Base-by-base conservation (phyloP, 116 monocot species). In the Phalaenopsis hybrid region DNA sequence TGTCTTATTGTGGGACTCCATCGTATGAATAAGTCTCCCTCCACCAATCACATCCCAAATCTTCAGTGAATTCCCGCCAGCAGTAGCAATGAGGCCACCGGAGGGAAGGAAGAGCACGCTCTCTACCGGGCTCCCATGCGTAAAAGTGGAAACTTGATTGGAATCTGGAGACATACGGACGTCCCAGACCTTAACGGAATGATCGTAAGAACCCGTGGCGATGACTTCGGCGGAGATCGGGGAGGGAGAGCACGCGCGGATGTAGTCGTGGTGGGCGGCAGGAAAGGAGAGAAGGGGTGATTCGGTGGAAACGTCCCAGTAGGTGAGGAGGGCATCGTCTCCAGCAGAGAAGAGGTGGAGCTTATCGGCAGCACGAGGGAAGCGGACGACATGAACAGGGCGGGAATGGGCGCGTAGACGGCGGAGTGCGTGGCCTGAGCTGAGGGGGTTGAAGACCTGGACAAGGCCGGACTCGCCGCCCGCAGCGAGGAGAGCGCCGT, bases 41-140 rank as follows among this genome's bases (percentile, higher is more conserved):
- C 96, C 96, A 7, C 88, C 92, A 31, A 94, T 91, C 13, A 92
- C 88, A 80, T 97, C 96, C 94, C 94, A 97, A 8, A 97, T 87
- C 86, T 92, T 97, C 45, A 97, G 87, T 4, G 50, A 81, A 59
- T 89, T 92, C 15, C 96, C 94, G 0, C 94, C 96, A 3, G 94
- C 91, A 0, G 94, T 92, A 1, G 96, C 96, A 21, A 94, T 59
- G 33, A 97, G 87, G 6, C 94, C 92, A 0, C 96, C 96, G 1
- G 94, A 97, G 0, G 96, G 94, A 15, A 97, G 82, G 80, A 97
- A 94, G 8, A 94, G 51, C 1, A 91, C 90, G 68, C 88, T 85
- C 78, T 94, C 96, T 34, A 94, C 92, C 0, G 92, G 90, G 6
- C 75, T 77, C 0, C 94, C 96, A 75, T 97, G 96, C n/a, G 77